Percentiles rank a stretch among this genome's conserved stretches.
Conservation (phyloP, 768 basidiomycete species). For the Leccinum variicolor region DNA sequence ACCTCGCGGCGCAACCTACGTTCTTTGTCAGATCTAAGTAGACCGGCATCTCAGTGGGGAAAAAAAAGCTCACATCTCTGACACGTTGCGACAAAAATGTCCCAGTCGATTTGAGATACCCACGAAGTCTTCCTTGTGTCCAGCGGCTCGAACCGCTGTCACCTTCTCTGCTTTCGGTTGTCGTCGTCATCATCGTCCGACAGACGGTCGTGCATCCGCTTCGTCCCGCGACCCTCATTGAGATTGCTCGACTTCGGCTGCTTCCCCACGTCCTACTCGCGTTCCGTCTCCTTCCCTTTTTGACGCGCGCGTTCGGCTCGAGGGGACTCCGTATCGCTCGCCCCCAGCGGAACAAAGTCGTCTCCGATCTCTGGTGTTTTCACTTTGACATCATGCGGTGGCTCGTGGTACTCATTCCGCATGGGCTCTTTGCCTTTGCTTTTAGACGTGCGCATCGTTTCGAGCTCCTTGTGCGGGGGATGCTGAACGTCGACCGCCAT, state of each 20-base stretch:
- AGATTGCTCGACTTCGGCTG: conserved; percentile 15
- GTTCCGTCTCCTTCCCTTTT: conserved; percentile 24
- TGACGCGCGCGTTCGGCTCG: conserved; percentile 17
- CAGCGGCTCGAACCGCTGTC: conserved; percentile 50
- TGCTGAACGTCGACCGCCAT: conserved; percentile 9
- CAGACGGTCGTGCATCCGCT: conserved; percentile 44
- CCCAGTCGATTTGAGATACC: conserved; percentile 69
- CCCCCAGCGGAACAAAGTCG: conserved; percentile 31
- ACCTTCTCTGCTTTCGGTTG: conserved; percentile 37
- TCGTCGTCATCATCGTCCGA: conserved; percentile 41
- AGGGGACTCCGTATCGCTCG: conserved; percentile 14
- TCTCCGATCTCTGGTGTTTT: conserved; percentile 22
- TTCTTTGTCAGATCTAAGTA: conserved; percentile 3
- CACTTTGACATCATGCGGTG: conserved; percentile 6
- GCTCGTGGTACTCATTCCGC: conserved; percentile 4
- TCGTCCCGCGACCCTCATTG: conserved; percentile 29
- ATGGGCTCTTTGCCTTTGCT: conserved; percentile 16
- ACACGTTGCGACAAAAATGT: conserved; percentile 66
- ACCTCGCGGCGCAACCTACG: conserved; percentile 84
- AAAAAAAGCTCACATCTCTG: conserved; percentile 66
- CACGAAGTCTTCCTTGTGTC: conserved; percentile 63
- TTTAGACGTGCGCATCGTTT: conserved; percentile 24
- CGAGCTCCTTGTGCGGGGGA: conserved; percentile 9
- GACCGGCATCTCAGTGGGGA: background rate
- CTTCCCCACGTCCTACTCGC: conserved; percentile 43